These are phyloP conservation scores for Leptodermis oblonga DNA, from an alignment of 257 asterid species.

Conservation along the genomic window DNA sequence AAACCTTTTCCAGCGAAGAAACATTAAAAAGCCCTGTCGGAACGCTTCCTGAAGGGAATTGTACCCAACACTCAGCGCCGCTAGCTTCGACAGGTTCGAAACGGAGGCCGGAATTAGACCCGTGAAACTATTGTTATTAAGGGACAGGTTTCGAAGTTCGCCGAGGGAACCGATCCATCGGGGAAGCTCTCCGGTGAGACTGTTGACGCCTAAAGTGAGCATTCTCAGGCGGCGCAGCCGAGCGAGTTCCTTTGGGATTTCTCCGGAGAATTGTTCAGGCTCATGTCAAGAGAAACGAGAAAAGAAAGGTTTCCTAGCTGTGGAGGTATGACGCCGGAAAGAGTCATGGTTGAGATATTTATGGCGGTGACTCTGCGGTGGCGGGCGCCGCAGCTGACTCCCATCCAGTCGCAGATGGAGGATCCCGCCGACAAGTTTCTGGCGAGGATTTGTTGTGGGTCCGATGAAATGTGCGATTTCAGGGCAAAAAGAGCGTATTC, in stretches of 20 bases:
- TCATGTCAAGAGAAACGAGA: slow-evolving; percentile 3
- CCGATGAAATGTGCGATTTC: not conserved
- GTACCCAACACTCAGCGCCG: not conserved
- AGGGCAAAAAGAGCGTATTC: slow-evolving; percentile 1
- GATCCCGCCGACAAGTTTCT: slow-evolving; percentile 4
- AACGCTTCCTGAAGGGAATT: slow-evolving; percentile 29
- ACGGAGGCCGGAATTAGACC: slow-evolving; percentile 19
- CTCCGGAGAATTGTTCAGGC: not conserved
- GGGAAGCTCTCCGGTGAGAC: not conserved
- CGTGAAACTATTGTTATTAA: slow-evolving; percentile 13
- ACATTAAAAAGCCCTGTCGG: slow-evolving; percentile 26
- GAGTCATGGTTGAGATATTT: not conserved
- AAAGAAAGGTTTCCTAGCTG: slow-evolving; percentile 5
- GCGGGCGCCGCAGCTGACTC: slow-evolving; percentile 11
- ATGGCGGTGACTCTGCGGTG: slow-evolving; percentile 6
- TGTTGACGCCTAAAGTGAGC: not conserved
- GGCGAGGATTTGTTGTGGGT: not conserved
- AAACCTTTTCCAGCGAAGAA: slow-evolving; percentile 6
- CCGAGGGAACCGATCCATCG: not conserved
- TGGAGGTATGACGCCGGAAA: not conserved
- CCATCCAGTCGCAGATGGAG: slow-evolving; percentile 8
- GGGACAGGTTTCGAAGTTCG: not conserved
- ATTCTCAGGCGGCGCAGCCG: not conserved
- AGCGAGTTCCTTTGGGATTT: not conserved
- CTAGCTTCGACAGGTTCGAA: slow-evolving; percentile 22